These are phyloP conservation scores for Ogataea philodendri DNA, from an alignment of 805 yeast species.

Conservation along the genomic window DNA sequence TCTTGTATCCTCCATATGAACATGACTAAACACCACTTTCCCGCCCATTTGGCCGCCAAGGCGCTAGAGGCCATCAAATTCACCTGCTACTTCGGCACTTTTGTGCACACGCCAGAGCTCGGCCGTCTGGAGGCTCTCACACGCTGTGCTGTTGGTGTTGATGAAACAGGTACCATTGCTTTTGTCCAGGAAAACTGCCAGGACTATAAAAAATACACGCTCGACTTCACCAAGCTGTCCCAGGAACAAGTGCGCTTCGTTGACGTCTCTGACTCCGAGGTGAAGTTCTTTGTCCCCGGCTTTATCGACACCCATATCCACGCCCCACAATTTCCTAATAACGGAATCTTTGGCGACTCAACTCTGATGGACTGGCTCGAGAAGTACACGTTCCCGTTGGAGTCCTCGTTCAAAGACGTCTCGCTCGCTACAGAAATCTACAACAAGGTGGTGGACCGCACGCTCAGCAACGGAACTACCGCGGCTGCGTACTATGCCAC, in stretches of 20 bases:
- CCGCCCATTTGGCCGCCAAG: conserved; percentile 17
- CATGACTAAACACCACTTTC: conserved; percentile 11
- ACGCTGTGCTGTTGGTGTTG: conserved; percentile 63
- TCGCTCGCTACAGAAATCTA: conserved; percentile 62
- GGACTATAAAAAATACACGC: conserved; percentile 16
- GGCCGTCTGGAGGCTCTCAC: conserved; percentile 55
- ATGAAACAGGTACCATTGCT: conserved; percentile 51
- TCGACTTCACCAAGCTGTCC: conserved; percentile 13
- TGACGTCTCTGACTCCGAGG: conserved; percentile 36
- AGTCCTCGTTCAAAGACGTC: conserved; percentile 58
- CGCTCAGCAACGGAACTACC: conserved; percentile 82
- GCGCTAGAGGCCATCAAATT: conserved; percentile 20
- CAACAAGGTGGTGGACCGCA: conserved; percentile 60
- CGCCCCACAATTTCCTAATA: conserved; percentile 81
- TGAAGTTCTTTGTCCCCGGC: conserved; percentile 74
- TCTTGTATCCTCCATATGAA: not conserved
- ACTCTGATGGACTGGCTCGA: conserved; percentile 89
- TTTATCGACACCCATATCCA: conserved; percentile 82
- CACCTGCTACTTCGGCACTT: conserved; percentile 63
- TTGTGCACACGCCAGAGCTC: conserved; percentile 67
- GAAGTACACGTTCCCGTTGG: conserved; percentile 86
- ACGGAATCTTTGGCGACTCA: conserved; percentile 79
- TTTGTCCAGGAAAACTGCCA: conserved; percentile 25
- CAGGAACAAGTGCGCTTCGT: conserved; percentile 33
- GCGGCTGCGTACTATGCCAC: conserved; percentile 92